phyloP scores from a whole-genome alignment of 2,329 filamentous ascomycete genomes.

The Alternaria solani region DNA sequence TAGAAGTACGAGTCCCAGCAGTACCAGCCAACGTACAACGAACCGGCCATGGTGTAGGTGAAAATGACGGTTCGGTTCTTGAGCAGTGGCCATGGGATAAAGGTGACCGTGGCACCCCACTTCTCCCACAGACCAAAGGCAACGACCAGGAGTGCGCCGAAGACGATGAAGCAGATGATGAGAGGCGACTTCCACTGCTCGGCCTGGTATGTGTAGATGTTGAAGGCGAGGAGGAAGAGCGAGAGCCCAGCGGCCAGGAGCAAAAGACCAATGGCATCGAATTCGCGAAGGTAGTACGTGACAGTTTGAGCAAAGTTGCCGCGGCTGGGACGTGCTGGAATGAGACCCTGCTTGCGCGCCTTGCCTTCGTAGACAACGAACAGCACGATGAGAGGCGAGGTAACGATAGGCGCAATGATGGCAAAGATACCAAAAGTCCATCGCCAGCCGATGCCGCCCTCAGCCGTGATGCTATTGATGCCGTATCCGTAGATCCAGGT shows the following conservation, averaged over 20 bases:
- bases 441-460: conserved; percentile 61
- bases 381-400: conserved; percentile 67
- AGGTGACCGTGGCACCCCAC: conserved; percentile 51
- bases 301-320: conserved; percentile 59
- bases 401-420: conserved; percentile 69
- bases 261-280: conserved; percentile 69
- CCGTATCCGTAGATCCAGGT: conserved; percentile 42
- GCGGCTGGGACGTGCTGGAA: conserved; percentile 55
- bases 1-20: conserved; percentile 55
- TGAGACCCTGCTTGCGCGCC: conserved; percentile 64
- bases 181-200: conserved; percentile 47
- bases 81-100: conserved; percentile 59
- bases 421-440: conserved; percentile 74
- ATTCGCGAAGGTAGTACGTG: conserved; percentile 66
- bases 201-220: conserved; percentile 55
- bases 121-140: conserved; percentile 54
- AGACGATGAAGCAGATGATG: conserved; percentile 55
- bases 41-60: conserved; percentile 59
- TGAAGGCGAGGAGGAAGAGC: conserved; percentile 74
- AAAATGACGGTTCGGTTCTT: conserved; percentile 62
- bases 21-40: conserved; percentile 44
- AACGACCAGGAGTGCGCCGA: conserved; percentile 48
- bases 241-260: conserved; percentile 68
- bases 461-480: conserved; percentile 55
- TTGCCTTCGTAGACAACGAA: conserved; percentile 66